Percentiles rank a stretch among this genome's conserved stretches.
phyloP scores from a whole-genome alignment of 768 basidiomycete species.

The Mycena chlorophos region DNA sequence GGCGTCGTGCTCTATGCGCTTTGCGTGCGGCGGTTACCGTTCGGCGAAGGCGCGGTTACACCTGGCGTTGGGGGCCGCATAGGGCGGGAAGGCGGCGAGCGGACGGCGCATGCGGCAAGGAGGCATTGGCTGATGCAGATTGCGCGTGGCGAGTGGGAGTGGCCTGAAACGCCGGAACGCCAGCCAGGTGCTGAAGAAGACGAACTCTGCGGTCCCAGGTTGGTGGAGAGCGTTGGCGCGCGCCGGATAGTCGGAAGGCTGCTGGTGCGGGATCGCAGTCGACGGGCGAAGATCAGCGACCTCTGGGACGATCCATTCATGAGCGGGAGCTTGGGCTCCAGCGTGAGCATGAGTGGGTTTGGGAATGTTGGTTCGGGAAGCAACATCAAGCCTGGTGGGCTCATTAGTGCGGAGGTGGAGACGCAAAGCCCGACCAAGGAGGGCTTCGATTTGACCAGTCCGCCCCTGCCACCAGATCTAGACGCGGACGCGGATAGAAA shows the following conservation, averaged over 20 bases:
- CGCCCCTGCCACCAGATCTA: slow-evolving; percentile 11
- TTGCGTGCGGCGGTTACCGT: slow-evolving; percentile 69
- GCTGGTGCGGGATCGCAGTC: slow-evolving; percentile 68
- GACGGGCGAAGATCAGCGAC: slow-evolving; percentile 60
- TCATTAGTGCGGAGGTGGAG: slow-evolving; percentile 14
- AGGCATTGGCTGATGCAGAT: slow-evolving; percentile 73
- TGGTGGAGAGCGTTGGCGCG: slow-evolving; percentile 46
- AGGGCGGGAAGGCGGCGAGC: slow-evolving; percentile 25
- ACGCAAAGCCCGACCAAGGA: slow-evolving; percentile 10
- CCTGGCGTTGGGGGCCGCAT: slow-evolving; percentile 34
- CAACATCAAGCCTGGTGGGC: neutral
- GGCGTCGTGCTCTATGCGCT: slow-evolving; percentile 86
- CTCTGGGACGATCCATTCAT: slow-evolving; percentile 63
- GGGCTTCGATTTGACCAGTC: neutral
- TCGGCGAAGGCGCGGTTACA: slow-evolving; percentile 52
- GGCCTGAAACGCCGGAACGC: slow-evolving; percentile 46
- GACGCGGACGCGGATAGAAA: slow-evolving; percentile 12
- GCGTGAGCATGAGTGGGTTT: slow-evolving; percentile 14
- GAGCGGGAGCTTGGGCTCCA: slow-evolving; percentile 29
- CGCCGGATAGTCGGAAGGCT: slow-evolving; percentile 58
- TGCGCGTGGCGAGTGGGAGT: slow-evolving; percentile 76
- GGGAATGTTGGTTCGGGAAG: slow-evolving; percentile 4
- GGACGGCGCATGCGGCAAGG: slow-evolving; percentile 38
- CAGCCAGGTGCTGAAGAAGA: slow-evolving; percentile 22
- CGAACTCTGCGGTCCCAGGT: slow-evolving; percentile 36